These are phyloP conservation scores for Fomitopsis pinicola DNA, from an alignment of 1,284 basidiomycete genomes.

Conservation along the genomic window DNA sequence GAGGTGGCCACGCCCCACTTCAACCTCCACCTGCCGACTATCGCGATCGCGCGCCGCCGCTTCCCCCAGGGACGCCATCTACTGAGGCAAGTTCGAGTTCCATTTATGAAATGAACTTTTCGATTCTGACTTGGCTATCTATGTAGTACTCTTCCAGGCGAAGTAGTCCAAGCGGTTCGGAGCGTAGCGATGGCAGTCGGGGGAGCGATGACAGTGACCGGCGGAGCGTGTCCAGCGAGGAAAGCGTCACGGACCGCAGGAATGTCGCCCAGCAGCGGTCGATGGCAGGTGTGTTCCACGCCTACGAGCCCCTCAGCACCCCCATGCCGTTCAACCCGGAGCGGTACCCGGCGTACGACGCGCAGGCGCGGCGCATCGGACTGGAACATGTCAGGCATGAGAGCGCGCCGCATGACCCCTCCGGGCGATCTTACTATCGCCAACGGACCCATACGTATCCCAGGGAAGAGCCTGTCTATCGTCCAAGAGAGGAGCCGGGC, in stretches of 20 bases:
- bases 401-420: constrained; percentile 9
- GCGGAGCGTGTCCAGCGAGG: constrained; percentile 16
- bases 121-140: constrained; percentile 9
- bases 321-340: constrained; percentile 16
- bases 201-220: constrained; percentile 10
- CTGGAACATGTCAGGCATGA: constrained; percentile 25
- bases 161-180: constrained; percentile 16
- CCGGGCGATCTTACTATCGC: constrained; percentile 23
- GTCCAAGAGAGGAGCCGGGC: too few species aligned
- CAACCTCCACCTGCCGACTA: constrained; percentile 4
- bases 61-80: constrained; percentile 11
- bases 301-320: neutral
- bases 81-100: constrained; percentile 11
- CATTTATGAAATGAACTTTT: constrained; percentile 15
- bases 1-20: constrained; percentile 10
- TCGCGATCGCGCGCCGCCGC: constrained; percentile 5
- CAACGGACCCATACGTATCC: constrained; percentile 24
- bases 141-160: constrained; percentile 8
- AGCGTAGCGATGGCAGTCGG: constrained; percentile 14
- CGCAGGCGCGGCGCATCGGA: constrained; percentile 21
- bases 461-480: neutral
- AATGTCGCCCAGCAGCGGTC: constrained; percentile 4
- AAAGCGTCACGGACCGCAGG: constrained; percentile 6
- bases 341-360: constrained; percentile 28
- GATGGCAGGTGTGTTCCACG: neutral